Conservation (phyloP, 345 rosid genomes). For the Firmiana major region DNA sequence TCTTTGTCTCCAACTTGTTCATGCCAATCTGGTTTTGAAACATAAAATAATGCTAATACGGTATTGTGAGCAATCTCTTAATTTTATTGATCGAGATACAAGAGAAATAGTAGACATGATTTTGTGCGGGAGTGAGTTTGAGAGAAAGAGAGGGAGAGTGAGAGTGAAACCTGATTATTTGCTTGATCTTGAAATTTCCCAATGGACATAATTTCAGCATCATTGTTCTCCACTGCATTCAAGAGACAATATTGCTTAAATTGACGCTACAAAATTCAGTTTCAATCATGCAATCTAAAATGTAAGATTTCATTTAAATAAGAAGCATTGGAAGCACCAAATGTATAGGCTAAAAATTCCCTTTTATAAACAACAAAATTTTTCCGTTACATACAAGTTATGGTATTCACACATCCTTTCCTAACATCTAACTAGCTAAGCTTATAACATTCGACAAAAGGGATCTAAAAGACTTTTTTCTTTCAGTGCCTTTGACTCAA, state of each 20-base stretch:
- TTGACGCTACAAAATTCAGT: neutral
- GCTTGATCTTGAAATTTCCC: neutral
- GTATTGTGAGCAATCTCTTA: neutral
- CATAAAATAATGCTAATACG: neutral
- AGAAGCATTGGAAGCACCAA: neutral
- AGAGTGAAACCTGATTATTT: constrained; percentile 6
- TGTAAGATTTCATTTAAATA: neutral
- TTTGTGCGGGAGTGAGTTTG: too few relatives aligned
- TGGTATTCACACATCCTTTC: constrained; percentile 4
- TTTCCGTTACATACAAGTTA: constrained; percentile 14
- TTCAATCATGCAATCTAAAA: neutral
- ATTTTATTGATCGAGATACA: too few relatives aligned
- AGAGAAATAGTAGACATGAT: too few relatives aligned
- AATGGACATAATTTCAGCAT: neutral
- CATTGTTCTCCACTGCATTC: constrained; percentile 6
- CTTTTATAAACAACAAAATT: neutral
- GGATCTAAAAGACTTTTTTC: neutral
- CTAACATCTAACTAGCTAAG: neutral
- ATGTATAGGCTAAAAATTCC: neutral
- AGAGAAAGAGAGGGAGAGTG: too few relatives aligned
- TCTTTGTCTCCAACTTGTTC: constrained; percentile 8
- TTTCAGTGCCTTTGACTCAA: constrained; percentile 19
- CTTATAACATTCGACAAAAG: neutral
- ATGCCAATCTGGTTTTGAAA: neutral
- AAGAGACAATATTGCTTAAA: neutral